Conservation (phyloP, 1,284 basidiomycete genomes). For the Rhizoctonia solani region DNA sequence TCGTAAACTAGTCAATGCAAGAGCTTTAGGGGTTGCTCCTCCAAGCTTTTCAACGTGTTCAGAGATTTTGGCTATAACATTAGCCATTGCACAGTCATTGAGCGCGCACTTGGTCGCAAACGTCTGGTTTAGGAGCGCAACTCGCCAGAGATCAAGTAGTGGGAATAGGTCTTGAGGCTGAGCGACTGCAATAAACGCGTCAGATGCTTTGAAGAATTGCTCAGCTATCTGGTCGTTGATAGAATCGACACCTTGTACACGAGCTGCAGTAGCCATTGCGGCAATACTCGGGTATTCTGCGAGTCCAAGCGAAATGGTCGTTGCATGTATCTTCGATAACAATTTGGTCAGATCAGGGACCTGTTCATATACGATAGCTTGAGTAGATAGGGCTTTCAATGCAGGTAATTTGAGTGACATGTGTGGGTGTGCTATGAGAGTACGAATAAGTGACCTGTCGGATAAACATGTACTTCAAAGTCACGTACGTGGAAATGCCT, state of each 20-base stretch:
- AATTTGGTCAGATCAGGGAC: slow-evolving; percentile 47
- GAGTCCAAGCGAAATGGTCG: neutral
- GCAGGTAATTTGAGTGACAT: slow-evolving; percentile 62
- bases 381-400: slow-evolving; percentile 65
- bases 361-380: slow-evolving; percentile 76
- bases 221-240: neutral
- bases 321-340: slow-evolving; percentile 1
- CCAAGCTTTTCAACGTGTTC: slow-evolving; percentile 48
- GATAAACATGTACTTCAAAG: neutral
- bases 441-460: neutral
- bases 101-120: slow-evolving; percentile 58
- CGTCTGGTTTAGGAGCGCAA: slow-evolving; percentile 68
- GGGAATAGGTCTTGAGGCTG: slow-evolving; percentile 72
- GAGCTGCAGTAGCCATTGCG: neutral
- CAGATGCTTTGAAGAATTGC: slow-evolving; percentile 47
- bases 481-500: slow-evolving; percentile 74
- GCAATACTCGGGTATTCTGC: neutral
- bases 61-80: slow-evolving; percentile 47
- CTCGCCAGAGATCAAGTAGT: slow-evolving; percentile 80
- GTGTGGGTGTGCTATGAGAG: slow-evolving; percentile 73
- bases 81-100: slow-evolving; percentile 16
- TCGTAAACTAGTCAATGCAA: slow-evolving; percentile 72
- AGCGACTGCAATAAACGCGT: slow-evolving; percentile 54
- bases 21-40: slow-evolving; percentile 51
- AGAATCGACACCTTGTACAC: neutral